These are phyloP conservation scores for Candolleomyces eurysporus DNA, from an alignment of 768 basidiomycete species.

Conservation along the genomic window DNA sequence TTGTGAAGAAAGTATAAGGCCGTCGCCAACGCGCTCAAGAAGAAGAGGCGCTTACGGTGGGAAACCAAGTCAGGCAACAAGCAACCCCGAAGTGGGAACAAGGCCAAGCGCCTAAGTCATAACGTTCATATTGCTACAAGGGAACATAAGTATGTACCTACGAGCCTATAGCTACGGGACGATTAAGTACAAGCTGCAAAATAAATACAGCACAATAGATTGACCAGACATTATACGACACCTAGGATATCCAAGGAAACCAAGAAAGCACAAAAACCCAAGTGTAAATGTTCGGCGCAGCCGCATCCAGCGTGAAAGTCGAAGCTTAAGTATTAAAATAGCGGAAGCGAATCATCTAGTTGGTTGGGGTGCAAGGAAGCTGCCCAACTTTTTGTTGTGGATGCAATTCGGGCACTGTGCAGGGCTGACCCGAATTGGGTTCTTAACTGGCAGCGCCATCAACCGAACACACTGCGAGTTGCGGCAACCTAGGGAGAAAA, in stretches of 20 bases:
- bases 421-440: slow-evolving; percentile 70
- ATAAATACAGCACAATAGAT: slow-evolving; percentile 4
- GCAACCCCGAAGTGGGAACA: too few relatives aligned
- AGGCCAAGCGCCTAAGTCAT: too few relatives aligned
- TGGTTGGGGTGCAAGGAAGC: slow-evolving; percentile 2
- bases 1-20: not conserved
- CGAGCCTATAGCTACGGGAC: too few relatives aligned
- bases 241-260: not conserved
- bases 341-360: not conserved
- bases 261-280: too few relatives aligned
- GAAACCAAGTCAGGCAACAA: too few relatives aligned
- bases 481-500: slow-evolving; percentile 43
- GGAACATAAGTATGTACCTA: too few relatives aligned
- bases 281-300: not conserved
- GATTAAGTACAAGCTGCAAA: not conserved
- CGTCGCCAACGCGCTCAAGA: too few relatives aligned
- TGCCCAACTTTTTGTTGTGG: slow-evolving; percentile 11
- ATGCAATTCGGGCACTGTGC: slow-evolving; percentile 43
- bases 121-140: too few relatives aligned
- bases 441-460: slow-evolving; percentile 67
- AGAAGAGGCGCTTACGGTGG: too few relatives aligned
- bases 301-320: not conserved
- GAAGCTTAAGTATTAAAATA: not conserved
- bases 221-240: not conserved
- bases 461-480: slow-evolving; percentile 55